Base-by-base conservation (phyloP, 495 filamentous ascomycete species). In the Penicillium odoratum region DNA sequence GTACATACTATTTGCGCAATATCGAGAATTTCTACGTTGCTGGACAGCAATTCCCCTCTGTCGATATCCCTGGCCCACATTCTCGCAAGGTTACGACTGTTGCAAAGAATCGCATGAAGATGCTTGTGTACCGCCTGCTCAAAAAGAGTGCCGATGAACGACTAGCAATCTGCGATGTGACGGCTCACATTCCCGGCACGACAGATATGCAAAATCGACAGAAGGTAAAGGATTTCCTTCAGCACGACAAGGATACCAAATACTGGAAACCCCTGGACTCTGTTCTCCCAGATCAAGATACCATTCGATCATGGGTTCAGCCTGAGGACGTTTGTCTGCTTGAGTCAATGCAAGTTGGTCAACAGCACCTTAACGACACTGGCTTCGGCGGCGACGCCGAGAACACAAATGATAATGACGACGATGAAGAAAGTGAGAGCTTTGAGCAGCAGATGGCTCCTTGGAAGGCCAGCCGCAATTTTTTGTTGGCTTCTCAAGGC, bases 311-410 rank as follows among this genome's bases (percentile, higher is more conserved):
- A 15, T 91, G 93, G 88, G 88, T 99, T 48, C 91, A 92, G 55
- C 95, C 94, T 0, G 94, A 99, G 72, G 93, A 97, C 61, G 87
- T 97, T 3, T 98, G 92, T 73, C 73, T 97, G 36, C 78, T 98
- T 4, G 93, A 99, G 65, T 89, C 94, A 1, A 98, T 98, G 94
- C 93, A 98, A 72, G 89, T 97, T 48, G 94, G 94, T 30, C 83
- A 90, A 43, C 85, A 89, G 53, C 86, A 91, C 67, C 85, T 98
- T 43, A 79, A 87, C 58, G 90, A 98, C 67, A 85, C 90, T 21
- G 89, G 89, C n/a, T 88, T 85, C 69, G 80, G 79, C 28, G 87
- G 85, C 61, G 88, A 89, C 65, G 82, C 85, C 6, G 89, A 90
- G 13, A 88, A 87, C 45, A 85, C 89, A 21, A 82, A 86, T 47